phyloP scores from a whole-genome alignment of 2,329 filamentous ascomycete species.

The Botryosphaeria agaves region DNA sequence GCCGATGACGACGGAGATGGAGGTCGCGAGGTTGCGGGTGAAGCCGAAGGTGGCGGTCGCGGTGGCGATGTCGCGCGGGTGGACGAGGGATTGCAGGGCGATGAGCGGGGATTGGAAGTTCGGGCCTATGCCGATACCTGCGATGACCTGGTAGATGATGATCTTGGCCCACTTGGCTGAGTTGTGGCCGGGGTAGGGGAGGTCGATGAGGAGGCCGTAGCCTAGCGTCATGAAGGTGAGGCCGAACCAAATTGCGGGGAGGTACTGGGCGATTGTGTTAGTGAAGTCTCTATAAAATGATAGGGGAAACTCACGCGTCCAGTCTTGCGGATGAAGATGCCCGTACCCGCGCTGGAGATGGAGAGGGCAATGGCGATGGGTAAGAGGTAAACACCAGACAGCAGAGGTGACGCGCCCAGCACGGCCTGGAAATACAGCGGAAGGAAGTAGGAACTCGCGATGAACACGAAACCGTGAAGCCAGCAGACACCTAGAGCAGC shows the following conservation, averaged over 20 bases:
- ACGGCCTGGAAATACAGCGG: conserved; percentile 75
- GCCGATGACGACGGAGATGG: conserved; percentile 53
- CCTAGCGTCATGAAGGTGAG: conserved; percentile 20
- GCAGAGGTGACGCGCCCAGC: conserved; percentile 47
- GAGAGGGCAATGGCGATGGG: conserved; percentile 17
- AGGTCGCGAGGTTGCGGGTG: conserved; percentile 49
- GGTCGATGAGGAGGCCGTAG: conserved; percentile 20
- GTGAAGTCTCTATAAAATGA: too few relatives aligned
- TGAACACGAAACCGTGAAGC: conserved; percentile 61
- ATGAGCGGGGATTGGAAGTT: conserved; percentile 55
- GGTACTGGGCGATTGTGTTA: too few relatives aligned
- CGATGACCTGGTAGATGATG: conserved; percentile 39
- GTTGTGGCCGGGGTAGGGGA: conserved; percentile 19
- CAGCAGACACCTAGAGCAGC: conserved; percentile 50
- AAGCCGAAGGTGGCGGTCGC: conserved; percentile 52
- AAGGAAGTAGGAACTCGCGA: conserved; percentile 61
- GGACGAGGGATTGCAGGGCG: conserved; percentile 46
- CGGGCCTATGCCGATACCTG: conserved; percentile 46
- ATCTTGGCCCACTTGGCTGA: conserved; percentile 18
- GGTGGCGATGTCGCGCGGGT: conserved; percentile 46
- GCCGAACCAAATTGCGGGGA: conserved; percentile 20
- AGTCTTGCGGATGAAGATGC: conserved; percentile 26
- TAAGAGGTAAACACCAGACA: conserved; percentile 46
- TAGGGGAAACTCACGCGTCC: too few relatives aligned
- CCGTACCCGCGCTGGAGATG: conserved; percentile 14